A percentile compares a stretch with the other conserved stretches of the same genome.
These are phyloP conservation scores for Trebouxia sp. DNA, from an alignment of 139 green algal species.

Conservation along the genomic window DNA sequence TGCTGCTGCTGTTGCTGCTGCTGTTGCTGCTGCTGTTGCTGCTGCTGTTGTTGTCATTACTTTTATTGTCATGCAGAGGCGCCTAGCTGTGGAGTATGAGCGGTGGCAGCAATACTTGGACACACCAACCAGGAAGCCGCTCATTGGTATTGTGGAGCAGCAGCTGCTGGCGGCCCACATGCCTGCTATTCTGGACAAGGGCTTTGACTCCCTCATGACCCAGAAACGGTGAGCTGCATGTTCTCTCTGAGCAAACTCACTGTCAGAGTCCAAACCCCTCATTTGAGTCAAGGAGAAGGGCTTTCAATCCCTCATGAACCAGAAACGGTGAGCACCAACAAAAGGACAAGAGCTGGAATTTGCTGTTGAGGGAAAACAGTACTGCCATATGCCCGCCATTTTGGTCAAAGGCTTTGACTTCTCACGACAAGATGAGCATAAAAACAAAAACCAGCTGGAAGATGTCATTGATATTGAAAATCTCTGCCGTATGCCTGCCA, in stretches of 20 bases:
- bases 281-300: too few relatives aligned
- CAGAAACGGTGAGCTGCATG: slow-evolving; percentile 35
- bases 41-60: not conserved
- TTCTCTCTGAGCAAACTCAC: too few relatives aligned
- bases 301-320: not conserved
- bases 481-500: slow-evolving; percentile 61
- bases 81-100: slow-evolving; percentile 88
- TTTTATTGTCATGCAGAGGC: slow-evolving; percentile 51
- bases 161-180: slow-evolving; percentile 77
- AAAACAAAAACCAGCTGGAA: too few relatives aligned
- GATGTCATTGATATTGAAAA: slow-evolving; percentile 82
- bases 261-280: too few relatives aligned
- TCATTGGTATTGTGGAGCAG: slow-evolving; percentile 78
- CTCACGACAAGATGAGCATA: too few relatives aligned
- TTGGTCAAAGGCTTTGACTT: too few relatives aligned
- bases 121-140: slow-evolving; percentile 64
- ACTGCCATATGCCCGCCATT: too few relatives aligned
- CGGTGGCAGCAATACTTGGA: slow-evolving; percentile 88
- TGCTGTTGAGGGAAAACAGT: too few relatives aligned
- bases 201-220: slow-evolving; percentile 78
- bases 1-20: not conserved
- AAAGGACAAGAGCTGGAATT: too few relatives aligned
- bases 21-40: not conserved
- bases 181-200: slow-evolving; percentile 53
- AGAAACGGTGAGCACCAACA: too few relatives aligned